Evolutionary conservation across 208 protist species (phyloP).

Genomic region (Porcisia hertigi): DNA sequence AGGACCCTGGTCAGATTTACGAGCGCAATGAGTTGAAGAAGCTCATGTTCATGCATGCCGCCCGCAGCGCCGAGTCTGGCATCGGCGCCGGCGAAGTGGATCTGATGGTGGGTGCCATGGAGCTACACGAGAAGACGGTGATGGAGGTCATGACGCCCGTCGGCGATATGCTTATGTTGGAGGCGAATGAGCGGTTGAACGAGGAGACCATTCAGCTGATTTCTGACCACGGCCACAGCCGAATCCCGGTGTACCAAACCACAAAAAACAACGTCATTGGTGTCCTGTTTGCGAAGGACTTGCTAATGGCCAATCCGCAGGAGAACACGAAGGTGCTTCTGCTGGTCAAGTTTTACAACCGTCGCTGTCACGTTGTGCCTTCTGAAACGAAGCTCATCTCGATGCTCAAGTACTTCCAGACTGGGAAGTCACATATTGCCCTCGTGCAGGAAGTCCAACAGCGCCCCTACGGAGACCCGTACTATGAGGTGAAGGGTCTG

Average conservation of each 20-base stretch:
- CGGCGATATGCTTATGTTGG: slow-evolving; percentile 92
- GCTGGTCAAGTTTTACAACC: slow-evolving; percentile 95
- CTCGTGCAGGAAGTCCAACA: slow-evolving; percentile 93
- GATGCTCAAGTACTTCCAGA: slow-evolving; percentile 96
- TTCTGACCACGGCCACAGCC: slow-evolving; percentile 92
- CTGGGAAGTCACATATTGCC: slow-evolving; percentile 92
- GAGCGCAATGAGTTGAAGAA: slow-evolving; percentile 95
- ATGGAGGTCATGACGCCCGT: slow-evolving; percentile 96
- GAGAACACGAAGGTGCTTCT: slow-evolving; percentile 93
- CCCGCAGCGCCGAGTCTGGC: slow-evolving; percentile 81
- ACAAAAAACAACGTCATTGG: slow-evolving; percentile 93
- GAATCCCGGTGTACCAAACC: slow-evolving; percentile 94
- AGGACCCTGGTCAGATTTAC: slow-evolving; percentile 95
- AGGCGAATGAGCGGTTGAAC: slow-evolving; percentile 89
- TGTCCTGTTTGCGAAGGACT: slow-evolving; percentile 93
- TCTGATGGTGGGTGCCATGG: slow-evolving; percentile 94
- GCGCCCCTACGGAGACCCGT: slow-evolving; percentile 89
- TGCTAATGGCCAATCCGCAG: slow-evolving; percentile 94
- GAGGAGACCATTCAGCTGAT: slow-evolving; percentile 92
- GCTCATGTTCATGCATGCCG: slow-evolving; percentile 95
- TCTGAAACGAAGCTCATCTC: slow-evolving; percentile 92
- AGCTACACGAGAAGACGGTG: slow-evolving; percentile 93
- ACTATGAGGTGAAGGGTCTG: slow-evolving; percentile 95
- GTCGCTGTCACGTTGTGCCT: slow-evolving; percentile 84
- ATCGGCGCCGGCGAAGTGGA: slow-evolving; percentile 89